Base-by-base conservation (phyloP, 768 basidiomycete species). In the Calvatia gigantea region DNA sequence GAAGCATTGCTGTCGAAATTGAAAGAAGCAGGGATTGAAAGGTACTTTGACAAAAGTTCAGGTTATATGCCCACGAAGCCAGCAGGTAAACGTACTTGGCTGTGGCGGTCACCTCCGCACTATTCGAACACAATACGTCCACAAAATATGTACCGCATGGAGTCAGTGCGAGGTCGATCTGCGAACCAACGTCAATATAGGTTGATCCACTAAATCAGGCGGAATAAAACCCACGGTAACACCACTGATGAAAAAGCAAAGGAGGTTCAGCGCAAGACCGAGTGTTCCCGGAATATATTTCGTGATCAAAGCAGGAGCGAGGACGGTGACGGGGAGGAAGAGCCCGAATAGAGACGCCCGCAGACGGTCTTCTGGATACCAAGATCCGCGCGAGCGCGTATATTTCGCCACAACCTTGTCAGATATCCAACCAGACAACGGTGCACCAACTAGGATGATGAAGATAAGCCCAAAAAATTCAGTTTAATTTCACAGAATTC, bases 331-430 rank as follows among this genome's bases (percentile, higher is more conserved):
- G 0, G 87, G 89, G 4, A 79, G 70, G 28, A 86, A 67, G 14
- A 79, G 75, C 8, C 82, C 80, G 6, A 73, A 60, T 28, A 82
- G 64, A 2, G 78, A 70, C 1, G 76, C 83, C 1, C 82, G 75
- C 27, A 89, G 73, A 6, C 87, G 80, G 59, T 87, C 88, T 65
- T 90, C 87, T 0, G 86, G 86, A 42, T 81, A 77, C 85, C 83
- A 87, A 2, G 70, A 58, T 1, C 84, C 85, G 0, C 75, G 74
- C 4, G 69, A 64, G 42, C 72, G 67, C n/a, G 78, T 76, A 67
- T 79, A 84, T 39, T 62, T 64, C 14, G 76, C 70, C 12, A 90
- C 72, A 0, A 77, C 68, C 19, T 59, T 57, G 65, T 89, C 88
- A 0, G 88, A 87, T 0, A 87, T 56, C 19, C 72, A 72, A 1